Evolutionary conservation across 106 monocot species (phyloP), one percentile per base, ranked within the genome.

Genomic region (Allium sativum): DNA sequence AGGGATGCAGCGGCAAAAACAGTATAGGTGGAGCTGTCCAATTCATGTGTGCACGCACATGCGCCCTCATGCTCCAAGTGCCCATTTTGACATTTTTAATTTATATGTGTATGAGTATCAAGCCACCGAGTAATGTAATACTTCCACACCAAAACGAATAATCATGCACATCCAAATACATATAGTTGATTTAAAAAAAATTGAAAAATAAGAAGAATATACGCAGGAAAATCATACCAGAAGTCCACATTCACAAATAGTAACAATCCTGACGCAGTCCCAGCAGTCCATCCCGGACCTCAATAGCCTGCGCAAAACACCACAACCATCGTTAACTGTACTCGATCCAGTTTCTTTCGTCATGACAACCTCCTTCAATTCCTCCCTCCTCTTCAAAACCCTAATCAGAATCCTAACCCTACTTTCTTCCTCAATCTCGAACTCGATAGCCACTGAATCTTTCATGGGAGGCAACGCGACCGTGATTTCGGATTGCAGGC

Each of bases 401-500:
- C 63, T 78, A 87, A 98, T 92, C 48, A 73, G 78, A 20, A 98
- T 85, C 51, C 45, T 59, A 11, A 94, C 65, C 12, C 57, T 48
- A 1, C 21, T 57, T 43, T 61, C 77, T 3, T 58, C 80, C 69
- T 18, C 65, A 18, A 59, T 56, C 8, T 45, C 50, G 12, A 86
- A 72, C 63, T 84, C 72, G 7, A 96, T 17, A 7, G 76, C 61
- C 9, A 98, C 92, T 12, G 81, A 61, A 69, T 98, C 98, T 64
- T 85, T 87, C 7, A 85, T 87, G 4, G 84, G 84, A 0, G 92
- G 98, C 31, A 98, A 80, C 1, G 92, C 80, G 61, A 88, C 88
- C 73, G 83, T 73, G 75, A 98, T 82, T 80, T 92, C 88, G 15
- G 98, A 98, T 65, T 88, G 92, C 65, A 98, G 85, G 17, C 98